Percentiles rank a stretch among this genome's conserved stretches.
phyloP scores from a whole-genome alignment of 805 yeast genomes.

The Suhomyces emberorum region DNA sequence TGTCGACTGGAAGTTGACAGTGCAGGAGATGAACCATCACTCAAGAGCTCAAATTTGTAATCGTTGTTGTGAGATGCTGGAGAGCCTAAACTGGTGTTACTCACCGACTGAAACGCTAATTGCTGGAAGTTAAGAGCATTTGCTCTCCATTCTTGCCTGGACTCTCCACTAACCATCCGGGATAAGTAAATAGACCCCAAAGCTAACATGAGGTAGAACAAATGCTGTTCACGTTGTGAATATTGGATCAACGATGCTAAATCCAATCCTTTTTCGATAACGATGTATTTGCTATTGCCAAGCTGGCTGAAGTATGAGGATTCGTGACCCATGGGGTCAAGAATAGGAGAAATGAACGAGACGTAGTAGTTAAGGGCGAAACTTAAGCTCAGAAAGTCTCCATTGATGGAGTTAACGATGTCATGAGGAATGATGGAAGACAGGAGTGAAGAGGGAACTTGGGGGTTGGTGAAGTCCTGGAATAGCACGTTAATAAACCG shows the following conservation, averaged over 20 bases:
- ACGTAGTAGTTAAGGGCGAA: slow-evolving; percentile 25
- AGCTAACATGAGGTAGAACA: slow-evolving; percentile 23
- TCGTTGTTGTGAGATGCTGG: neutral
- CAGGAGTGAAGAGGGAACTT: slow-evolving; percentile 12
- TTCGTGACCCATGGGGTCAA: slow-evolving; percentile 22
- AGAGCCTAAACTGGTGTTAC: neutral
- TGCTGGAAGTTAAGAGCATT: slow-evolving; percentile 16
- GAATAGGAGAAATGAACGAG: slow-evolving; percentile 24
- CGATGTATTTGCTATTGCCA: slow-evolving; percentile 10
- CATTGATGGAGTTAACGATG: slow-evolving; percentile 7
- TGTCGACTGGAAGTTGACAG: neutral
- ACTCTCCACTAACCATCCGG: slow-evolving; percentile 9
- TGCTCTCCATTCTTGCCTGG: slow-evolving; percentile 16
- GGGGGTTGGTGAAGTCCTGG: slow-evolving; percentile 11
- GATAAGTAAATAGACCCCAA: slow-evolving; percentile 25
- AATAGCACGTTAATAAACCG: slow-evolving; percentile 18
- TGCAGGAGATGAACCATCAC: neutral
- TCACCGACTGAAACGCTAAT: slow-evolving; percentile 11
- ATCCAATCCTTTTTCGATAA: slow-evolving; percentile 23
- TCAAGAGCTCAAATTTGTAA: neutral
- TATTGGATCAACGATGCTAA: slow-evolving; percentile 20
- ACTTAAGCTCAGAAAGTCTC: slow-evolving; percentile 13
- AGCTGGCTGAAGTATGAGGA: slow-evolving; percentile 9
- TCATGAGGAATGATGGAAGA: slow-evolving; percentile 24
- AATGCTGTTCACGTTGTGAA: slow-evolving; percentile 18